phyloP scores from a whole-genome alignment of 225 moss, liverwort and hornwort species.

The Neckera pumila region DNA sequence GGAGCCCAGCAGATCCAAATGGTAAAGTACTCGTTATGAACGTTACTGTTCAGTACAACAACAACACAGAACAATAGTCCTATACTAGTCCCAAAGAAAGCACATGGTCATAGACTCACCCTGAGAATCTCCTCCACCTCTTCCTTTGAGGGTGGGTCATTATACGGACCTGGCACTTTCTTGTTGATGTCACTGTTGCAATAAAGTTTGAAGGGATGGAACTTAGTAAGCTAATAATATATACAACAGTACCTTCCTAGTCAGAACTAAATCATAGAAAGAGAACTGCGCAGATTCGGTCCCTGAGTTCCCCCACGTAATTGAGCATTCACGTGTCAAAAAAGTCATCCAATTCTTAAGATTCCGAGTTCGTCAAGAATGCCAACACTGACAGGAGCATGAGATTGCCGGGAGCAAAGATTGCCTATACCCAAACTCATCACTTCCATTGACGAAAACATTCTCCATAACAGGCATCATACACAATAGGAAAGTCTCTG shows the following conservation, averaged over 20 bases:
- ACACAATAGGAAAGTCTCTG: neutral
- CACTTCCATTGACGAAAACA: neutral
- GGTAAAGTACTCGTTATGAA: neutral
- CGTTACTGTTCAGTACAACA: neutral
- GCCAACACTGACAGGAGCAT: neutral
- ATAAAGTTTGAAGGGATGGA: neutral
- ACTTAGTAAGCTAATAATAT: neutral
- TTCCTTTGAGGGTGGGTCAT: constrained; percentile 78
- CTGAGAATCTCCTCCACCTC: constrained; percentile 45
- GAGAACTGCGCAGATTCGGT: neutral
- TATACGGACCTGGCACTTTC: constrained; percentile 62
- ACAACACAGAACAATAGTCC: neutral
- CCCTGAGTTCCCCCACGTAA: neutral
- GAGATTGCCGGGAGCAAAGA: neutral
- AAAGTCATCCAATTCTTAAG: neutral
- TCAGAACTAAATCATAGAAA: neutral
- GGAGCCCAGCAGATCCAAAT: neutral
- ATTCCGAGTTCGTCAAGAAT: neutral
- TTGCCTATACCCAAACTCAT: neutral
- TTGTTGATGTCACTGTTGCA: constrained; percentile 84
- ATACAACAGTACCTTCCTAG: neutral
- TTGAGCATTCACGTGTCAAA: neutral
- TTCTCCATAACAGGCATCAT: neutral
- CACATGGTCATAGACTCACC: constrained; percentile 20
- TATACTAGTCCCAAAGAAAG: neutral